phyloP scores from a whole-genome alignment of 2,329 filamentous ascomycete genomes.

The Penicillium sp. region DNA sequence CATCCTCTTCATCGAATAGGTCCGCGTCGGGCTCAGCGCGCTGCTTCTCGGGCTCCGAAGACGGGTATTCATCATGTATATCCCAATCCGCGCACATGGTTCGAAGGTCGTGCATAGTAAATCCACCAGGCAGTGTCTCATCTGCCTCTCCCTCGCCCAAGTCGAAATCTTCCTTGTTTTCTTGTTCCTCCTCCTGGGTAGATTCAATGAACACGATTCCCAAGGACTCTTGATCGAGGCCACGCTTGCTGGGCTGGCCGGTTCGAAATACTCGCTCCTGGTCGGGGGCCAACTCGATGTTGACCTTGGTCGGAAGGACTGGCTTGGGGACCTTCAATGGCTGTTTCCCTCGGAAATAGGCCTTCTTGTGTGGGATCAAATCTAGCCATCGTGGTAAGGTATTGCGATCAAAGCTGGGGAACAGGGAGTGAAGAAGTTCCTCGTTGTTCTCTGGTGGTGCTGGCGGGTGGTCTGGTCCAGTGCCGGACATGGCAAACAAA shows the following conservation, averaged over 20 bases:
- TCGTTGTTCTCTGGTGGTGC: slow-evolving; percentile 70
- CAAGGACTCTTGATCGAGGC: slow-evolving; percentile 56
- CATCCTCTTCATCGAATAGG: slow-evolving; percentile 54
- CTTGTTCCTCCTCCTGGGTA: slow-evolving; percentile 51
- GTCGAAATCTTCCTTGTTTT: slow-evolving; percentile 52
- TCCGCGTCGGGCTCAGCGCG: slow-evolving; percentile 2
- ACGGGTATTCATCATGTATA: slow-evolving; percentile 50
- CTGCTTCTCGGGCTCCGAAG: slow-evolving; percentile 19
- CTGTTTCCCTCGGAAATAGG: slow-evolving; percentile 74
- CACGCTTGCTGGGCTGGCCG: slow-evolving; percentile 58
- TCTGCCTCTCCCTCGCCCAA: slow-evolving; percentile 58
- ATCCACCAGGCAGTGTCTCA: slow-evolving; percentile 64
- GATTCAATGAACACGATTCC: slow-evolving; percentile 53
- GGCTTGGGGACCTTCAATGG: slow-evolving; percentile 78
- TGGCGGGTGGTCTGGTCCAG: slow-evolving; percentile 60
- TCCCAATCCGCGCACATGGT: slow-evolving; percentile 88
- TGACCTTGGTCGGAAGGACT: slow-evolving; percentile 82
- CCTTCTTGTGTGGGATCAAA: slow-evolving; percentile 77
- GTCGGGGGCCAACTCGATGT: slow-evolving; percentile 79
- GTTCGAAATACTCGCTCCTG: slow-evolving; percentile 83
- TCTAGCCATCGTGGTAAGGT: slow-evolving; percentile 77
- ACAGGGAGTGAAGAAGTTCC: slow-evolving; percentile 76
- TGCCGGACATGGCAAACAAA: slow-evolving; percentile 47
- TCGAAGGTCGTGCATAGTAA: slow-evolving; percentile 76
- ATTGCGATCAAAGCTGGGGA: slow-evolving; percentile 76